phyloP scores from a whole-genome alignment of 495 filamentous ascomycete genomes.

The Tetracladium setigerum region DNA sequence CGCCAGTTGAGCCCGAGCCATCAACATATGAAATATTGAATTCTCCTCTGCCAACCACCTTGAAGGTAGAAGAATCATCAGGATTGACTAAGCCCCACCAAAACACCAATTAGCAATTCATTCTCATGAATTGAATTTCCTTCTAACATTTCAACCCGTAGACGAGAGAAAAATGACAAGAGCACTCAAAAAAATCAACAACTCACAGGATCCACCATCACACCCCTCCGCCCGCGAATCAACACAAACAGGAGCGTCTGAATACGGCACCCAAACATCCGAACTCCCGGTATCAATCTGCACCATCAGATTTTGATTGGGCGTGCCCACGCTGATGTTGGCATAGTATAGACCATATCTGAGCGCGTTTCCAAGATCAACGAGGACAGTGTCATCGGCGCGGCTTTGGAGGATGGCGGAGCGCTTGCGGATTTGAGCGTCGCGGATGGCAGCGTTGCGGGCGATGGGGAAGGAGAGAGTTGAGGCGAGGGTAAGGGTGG shows the following conservation, averaged over 20 bases:
- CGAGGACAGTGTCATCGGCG: constrained; percentile 8
- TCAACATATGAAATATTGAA: constrained; percentile 92
- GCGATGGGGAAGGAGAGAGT: constrained; percentile 11
- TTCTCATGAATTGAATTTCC: not conserved
- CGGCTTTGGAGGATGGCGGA: not conserved
- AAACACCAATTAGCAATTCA: not conserved
- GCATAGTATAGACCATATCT: constrained; percentile 48
- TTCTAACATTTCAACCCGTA: too few relatives aligned
- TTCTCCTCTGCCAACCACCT: constrained; percentile 49
- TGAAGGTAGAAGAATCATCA: constrained; percentile 58
- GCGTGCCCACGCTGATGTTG: constrained; percentile 64
- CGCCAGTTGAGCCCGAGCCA: constrained; percentile 63
- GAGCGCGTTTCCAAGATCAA: constrained; percentile 10
- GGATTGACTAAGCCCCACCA: constrained; percentile 40
- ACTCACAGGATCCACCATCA: constrained; percentile 39
- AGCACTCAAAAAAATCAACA: not conserved
- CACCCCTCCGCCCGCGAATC: constrained; percentile 26
- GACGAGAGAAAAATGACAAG: not conserved
- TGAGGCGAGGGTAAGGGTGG: constrained; percentile 6
- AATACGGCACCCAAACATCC: constrained; percentile 78
- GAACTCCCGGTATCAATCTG: constrained; percentile 83
- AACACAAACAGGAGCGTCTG: constrained; percentile 50
- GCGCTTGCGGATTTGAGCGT: constrained; percentile 11
- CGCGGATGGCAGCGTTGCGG: constrained; percentile 1
- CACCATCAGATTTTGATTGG: constrained; percentile 54